These are phyloP conservation scores for Citrullus mucosospermus DNA, from an alignment of 306 rosid genomes.

Conservation along the genomic window DNA sequence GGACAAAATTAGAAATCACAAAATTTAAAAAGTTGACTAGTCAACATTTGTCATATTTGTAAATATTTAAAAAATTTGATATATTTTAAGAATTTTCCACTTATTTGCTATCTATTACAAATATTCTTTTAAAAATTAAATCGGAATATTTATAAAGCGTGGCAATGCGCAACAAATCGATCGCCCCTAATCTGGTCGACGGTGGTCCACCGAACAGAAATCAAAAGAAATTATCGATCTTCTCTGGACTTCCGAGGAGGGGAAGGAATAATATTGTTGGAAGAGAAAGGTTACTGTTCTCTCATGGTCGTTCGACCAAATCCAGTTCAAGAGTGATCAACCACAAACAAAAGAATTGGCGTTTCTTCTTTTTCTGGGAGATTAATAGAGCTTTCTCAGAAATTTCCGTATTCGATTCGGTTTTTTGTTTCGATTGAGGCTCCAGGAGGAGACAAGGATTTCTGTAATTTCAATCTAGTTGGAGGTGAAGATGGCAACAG, in stretches of 20 bases:
- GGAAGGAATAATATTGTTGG: not conserved
- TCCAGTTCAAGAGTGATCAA: not conserved
- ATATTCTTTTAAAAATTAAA: too few species aligned
- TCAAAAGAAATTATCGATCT: not conserved
- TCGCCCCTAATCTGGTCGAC: not conserved
- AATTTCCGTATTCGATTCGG: not conserved
- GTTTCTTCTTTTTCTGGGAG: not conserved
- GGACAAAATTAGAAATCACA: too few species aligned
- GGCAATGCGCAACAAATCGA: not conserved
- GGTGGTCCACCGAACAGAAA: not conserved
- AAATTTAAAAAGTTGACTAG: too few species aligned
- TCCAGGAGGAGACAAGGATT: not conserved
- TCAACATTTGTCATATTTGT: too few species aligned
- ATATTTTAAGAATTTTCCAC: too few species aligned
- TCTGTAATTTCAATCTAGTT: not conserved
- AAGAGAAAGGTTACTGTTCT: too few species aligned
- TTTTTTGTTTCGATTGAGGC: not conserved
- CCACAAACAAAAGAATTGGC: not conserved
- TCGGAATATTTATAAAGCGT: not conserved
- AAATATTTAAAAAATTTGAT: too few species aligned
- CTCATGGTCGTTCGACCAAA: not conserved
- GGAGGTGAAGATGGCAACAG: slow-evolving; percentile 13
- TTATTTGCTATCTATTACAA: too few species aligned
- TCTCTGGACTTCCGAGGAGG: not conserved
- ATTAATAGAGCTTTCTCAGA: not conserved